Conservation (phyloP, 2,329 filamentous ascomycete species). For the Exophiala oligosperma region DNA sequence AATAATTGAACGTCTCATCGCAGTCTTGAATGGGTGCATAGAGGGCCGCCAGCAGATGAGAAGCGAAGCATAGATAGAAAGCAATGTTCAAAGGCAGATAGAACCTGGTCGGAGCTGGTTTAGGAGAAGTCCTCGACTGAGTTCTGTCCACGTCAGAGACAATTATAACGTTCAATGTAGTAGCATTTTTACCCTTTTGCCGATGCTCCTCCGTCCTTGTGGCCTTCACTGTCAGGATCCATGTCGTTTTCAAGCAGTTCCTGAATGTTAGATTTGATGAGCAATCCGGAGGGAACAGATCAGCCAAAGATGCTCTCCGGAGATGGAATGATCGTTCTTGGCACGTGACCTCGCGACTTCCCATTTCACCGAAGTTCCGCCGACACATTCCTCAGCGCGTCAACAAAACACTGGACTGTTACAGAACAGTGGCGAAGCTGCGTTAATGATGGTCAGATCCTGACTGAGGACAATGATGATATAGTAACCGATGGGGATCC, state of each 20-base stretch:
- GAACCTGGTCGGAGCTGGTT: constrained; percentile 46
- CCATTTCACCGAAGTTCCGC: too few relatives aligned
- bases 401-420: too few relatives aligned
- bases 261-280: not conserved
- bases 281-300: not conserved
- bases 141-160: constrained; percentile 3
- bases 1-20: constrained; percentile 99
- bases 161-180: not conserved
- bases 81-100: constrained; percentile 70
- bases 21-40: constrained; percentile 95
- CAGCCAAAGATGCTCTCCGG: not conserved
- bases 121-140: constrained; percentile 40
- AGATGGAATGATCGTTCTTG: too few relatives aligned
- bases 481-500: too few relatives aligned
- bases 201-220: not conserved
- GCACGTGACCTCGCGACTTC: too few relatives aligned
- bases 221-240: not conserved
- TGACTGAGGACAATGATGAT: too few relatives aligned
- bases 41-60: constrained; percentile 73
- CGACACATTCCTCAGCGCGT: too few relatives aligned
- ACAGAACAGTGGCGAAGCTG: too few relatives aligned
- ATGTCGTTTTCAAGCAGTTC: not conserved
- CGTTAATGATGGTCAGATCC: too few relatives aligned
- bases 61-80: constrained; percentile 76
- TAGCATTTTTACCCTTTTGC: not conserved